Conservation (phyloP, 192 early-diverging fungal species). For the Gonapodya prolifera region DNA sequence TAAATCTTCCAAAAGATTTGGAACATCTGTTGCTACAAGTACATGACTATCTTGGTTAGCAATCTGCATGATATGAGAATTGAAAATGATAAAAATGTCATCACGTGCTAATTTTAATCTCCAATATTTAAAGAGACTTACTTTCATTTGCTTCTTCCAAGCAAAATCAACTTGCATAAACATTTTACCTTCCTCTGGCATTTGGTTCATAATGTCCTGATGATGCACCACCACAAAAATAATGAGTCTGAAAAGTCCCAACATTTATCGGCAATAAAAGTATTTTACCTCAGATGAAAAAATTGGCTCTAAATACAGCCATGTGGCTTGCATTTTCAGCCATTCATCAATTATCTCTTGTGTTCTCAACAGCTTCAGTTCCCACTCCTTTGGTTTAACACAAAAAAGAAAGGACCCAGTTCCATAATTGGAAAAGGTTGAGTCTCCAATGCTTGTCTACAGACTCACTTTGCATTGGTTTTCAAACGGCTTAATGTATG, state of each 20-base stretch:
- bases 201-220: constrained; percentile 53
- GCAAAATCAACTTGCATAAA: constrained; percentile 43
- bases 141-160: constrained; percentile 46
- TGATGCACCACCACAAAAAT: not conserved
- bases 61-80: constrained; percentile 15
- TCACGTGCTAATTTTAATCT: not conserved
- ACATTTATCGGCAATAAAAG: no score
- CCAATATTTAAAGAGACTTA: constrained; percentile 6
- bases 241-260: not conserved
- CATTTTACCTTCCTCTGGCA: constrained; percentile 51
- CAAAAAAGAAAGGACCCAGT: no score
- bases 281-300: constrained; percentile 30
- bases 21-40: constrained; percentile 41
- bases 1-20: constrained; percentile 41
- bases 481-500: constrained; percentile 54
- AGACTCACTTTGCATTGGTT: constrained; percentile 9
- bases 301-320: constrained; percentile 52
- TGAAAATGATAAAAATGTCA: constrained; percentile 4
- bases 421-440: no score
- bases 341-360: constrained; percentile 54
- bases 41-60: constrained; percentile 39
- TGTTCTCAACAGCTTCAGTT: constrained; percentile 32
- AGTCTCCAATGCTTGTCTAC: no score
- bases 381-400: constrained; percentile 56
- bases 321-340: constrained; percentile 54